Percentiles rank a stretch among this genome's conserved stretches.
Evolutionary conservation across 495 filamentous ascomycete genomes (phyloP).

Genomic region (Lentithecium fluviatile): DNA sequence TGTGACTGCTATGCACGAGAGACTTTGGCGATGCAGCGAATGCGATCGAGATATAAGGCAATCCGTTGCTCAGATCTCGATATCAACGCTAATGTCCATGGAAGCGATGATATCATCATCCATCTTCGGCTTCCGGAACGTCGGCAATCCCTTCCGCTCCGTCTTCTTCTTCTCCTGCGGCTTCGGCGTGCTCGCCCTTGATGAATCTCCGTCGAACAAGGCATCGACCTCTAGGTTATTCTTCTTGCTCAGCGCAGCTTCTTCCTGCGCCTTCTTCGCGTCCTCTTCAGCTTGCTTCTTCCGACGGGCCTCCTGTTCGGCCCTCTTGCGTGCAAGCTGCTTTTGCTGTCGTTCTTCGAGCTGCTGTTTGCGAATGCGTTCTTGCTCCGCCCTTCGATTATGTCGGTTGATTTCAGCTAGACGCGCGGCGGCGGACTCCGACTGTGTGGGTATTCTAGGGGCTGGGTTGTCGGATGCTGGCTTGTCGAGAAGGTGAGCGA

Average conservation of each 20-base stretch:
- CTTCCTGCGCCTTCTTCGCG: constrained; percentile 38
- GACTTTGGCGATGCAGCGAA: too few species aligned
- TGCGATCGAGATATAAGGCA: too few species aligned
- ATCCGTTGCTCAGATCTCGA: constrained; percentile 41
- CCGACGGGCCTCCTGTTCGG: constrained; percentile 46
- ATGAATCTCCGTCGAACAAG: constrained; percentile 43
- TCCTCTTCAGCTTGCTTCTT: constrained; percentile 38
- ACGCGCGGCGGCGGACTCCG: constrained; percentile 63
- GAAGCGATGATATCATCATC: constrained; percentile 46
- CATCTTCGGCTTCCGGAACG: constrained; percentile 40
- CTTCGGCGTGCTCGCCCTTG: constrained; percentile 37
- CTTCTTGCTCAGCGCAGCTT: constrained; percentile 31
- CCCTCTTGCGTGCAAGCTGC: constrained; percentile 47
- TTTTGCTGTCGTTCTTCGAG: constrained; percentile 61
- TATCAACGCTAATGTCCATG: constrained; percentile 48
- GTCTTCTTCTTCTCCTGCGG: constrained; percentile 37
- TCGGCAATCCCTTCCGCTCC: constrained; percentile 38
- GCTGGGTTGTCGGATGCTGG: constrained; percentile 18
- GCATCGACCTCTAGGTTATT: constrained; percentile 34
- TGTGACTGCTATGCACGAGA: too few species aligned
- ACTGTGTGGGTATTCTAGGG: constrained; percentile 2
- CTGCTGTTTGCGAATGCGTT: constrained; percentile 81
- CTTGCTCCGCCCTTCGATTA: constrained; percentile 75
- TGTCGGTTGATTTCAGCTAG: constrained; percentile 71
- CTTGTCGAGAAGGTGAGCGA: constrained; percentile 42